phyloP scores from a whole-genome alignment of 108 stramenopile species.

The Nitzschia palea region DNA sequence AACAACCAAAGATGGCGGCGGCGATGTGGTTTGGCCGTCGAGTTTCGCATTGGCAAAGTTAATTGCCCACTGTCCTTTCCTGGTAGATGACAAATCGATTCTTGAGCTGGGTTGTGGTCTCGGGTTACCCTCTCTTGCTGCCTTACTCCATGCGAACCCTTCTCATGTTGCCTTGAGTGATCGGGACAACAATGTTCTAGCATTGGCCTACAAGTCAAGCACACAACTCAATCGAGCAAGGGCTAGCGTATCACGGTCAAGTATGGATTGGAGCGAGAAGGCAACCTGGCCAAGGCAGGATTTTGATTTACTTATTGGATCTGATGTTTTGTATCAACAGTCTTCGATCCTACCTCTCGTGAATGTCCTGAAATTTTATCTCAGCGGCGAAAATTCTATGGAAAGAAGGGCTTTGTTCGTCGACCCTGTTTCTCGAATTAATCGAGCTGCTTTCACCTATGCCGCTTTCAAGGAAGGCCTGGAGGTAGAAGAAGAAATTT shows the following conservation, averaged over 20 bases:
- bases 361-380: constrained; percentile 21
- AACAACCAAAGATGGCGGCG: neutral
- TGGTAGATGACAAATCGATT: constrained; percentile 19
- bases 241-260: constrained; percentile 21
- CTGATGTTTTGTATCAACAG: constrained; percentile 20
- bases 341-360: constrained; percentile 11
- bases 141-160: constrained; percentile 19
- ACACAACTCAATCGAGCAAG: constrained; percentile 22
- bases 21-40: constrained; percentile 4
- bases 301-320: constrained; percentile 22
- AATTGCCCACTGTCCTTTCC: constrained; percentile 26
- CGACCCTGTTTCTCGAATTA: constrained; percentile 21
- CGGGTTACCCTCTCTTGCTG: constrained; percentile 17
- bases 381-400: neutral
- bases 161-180: constrained; percentile 27
- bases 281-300: constrained; percentile 31
- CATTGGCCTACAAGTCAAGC: constrained; percentile 23
- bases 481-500: constrained; percentile 9
- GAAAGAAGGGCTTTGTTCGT: constrained; percentile 24
- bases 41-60: constrained; percentile 18
- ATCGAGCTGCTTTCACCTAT: constrained; percentile 13
- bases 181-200: constrained; percentile 12
- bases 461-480: constrained; percentile 22
- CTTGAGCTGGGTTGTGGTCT: constrained; percentile 25
- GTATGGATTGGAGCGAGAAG: constrained; percentile 26